Conservation (phyloP, 2,329 filamentous ascomycete species). For the Ceratocystis cacaofunesta region DNA sequence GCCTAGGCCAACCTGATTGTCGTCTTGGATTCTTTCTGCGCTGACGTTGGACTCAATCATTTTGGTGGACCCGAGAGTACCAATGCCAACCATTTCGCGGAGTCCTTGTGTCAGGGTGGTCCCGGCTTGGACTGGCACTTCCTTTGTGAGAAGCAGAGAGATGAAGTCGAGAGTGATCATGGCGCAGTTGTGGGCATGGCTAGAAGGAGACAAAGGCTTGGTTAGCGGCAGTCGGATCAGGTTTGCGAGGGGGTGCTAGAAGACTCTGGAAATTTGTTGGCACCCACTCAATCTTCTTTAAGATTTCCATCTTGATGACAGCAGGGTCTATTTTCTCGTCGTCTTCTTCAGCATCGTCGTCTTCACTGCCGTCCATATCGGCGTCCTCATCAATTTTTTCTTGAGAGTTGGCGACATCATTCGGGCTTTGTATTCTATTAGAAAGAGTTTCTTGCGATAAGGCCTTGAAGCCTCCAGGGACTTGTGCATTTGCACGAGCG, state of each 20-base stretch:
- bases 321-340: slow-evolving; percentile 31
- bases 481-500: slow-evolving; percentile 59
- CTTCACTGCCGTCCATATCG: slow-evolving; percentile 28
- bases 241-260: no score
- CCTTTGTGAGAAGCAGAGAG: slow-evolving; percentile 70
- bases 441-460: slow-evolving; percentile 60
- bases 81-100: slow-evolving; percentile 56
- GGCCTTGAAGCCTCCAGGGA: slow-evolving; percentile 61
- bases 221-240: background rate
- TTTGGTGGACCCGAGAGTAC: slow-evolving; percentile 55
- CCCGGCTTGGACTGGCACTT: slow-evolving; percentile 55
- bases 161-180: slow-evolving; percentile 66
- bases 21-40: slow-evolving; percentile 39
- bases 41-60: slow-evolving; percentile 46
- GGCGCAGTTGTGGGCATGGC: slow-evolving; percentile 41
- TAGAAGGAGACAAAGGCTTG: slow-evolving; percentile 21
- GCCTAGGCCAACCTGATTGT: slow-evolving; percentile 45
- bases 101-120: slow-evolving; percentile 55
- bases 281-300: slow-evolving; percentile 42
- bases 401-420: background rate
- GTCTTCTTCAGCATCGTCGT: slow-evolving; percentile 26
- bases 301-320: slow-evolving; percentile 41
- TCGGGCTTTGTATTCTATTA: slow-evolving; percentile 35
- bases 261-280: no score
- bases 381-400: slow-evolving; percentile 31